A percentile compares a stretch with the other conserved stretches of the same genome.
Conservation (phyloP, 331 rosid genomes). For the Erythrophleum ivorense region DNA sequence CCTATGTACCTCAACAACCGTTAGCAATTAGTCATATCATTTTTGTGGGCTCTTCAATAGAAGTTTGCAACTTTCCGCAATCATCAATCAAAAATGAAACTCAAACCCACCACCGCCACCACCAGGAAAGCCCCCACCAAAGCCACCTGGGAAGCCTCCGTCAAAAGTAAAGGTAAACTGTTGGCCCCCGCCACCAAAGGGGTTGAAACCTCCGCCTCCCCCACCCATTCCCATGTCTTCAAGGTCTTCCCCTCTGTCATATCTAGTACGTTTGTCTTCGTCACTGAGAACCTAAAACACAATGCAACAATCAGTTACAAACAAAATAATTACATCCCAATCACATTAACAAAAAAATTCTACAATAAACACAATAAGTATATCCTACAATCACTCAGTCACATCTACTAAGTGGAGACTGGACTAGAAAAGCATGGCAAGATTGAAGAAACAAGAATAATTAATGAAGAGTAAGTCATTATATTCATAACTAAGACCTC, state of each 20-base stretch:
- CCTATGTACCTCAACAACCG: conserved; percentile 24
- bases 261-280: conserved; percentile 90
- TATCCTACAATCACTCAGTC: conserved; percentile 17
- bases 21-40: conserved; percentile 43
- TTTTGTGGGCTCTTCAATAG: conserved; percentile 19
- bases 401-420: neutral
- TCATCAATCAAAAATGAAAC: conserved; percentile 57
- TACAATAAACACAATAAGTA: neutral
- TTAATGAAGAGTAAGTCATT: neutral
- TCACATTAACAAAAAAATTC: conserved; percentile 2
- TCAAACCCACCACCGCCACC: conserved; percentile 44
- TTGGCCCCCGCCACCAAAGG: conserved; percentile 87
- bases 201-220: conserved; percentile 63
- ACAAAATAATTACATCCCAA: conserved; percentile 20
- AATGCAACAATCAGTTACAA: conserved; percentile 24
- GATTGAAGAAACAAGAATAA: neutral
- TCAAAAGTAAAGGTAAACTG: conserved; percentile 58
- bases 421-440: neutral
- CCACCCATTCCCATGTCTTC: conserved; percentile 89
- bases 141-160: conserved; percentile 19
- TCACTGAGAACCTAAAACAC: conserved; percentile 74
- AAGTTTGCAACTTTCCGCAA: neutral
- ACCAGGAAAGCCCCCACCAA: conserved; percentile 15
- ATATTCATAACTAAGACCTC: conserved; percentile 60
- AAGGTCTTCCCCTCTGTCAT: conserved; percentile 90